Evolutionary conservation across 306 rosid species (phyloP).

Genomic region (Parietaria judaica): DNA sequence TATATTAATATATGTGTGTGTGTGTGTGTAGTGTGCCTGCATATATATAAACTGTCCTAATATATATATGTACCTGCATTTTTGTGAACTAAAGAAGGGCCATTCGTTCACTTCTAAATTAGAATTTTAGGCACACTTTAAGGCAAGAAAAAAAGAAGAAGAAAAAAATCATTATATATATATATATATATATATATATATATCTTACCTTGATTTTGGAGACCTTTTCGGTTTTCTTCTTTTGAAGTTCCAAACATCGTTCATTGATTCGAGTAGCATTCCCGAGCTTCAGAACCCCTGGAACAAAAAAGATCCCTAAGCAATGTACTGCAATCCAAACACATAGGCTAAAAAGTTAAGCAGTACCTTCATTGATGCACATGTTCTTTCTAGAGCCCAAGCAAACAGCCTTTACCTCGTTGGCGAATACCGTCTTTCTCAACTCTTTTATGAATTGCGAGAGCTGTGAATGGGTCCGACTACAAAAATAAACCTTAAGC

Average conservation of each 20-base stretch:
- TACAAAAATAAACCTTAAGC: constrained; percentile 71
- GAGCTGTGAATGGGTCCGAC: constrained; percentile 94
- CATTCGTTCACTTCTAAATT: background rate
- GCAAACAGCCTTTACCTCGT: constrained; percentile 56
- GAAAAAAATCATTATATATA: too few relatives aligned
- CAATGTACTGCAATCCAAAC: constrained; percentile 6
- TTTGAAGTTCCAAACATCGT: constrained; percentile 82
- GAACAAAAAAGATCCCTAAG: constrained; percentile 16
- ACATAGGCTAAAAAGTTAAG: constrained; percentile 8
- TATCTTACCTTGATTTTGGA: constrained; percentile 57
- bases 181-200: too few relatives aligned
- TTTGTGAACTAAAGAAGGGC: background rate
- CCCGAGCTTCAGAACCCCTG: constrained; percentile 68
- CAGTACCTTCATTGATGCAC: constrained; percentile 75
- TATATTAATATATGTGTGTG: too few relatives aligned
- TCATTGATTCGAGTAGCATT: constrained; percentile 60
- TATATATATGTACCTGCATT: background rate
- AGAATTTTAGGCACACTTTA: background rate
- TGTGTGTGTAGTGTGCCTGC: background rate
- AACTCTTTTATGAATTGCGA: constrained; percentile 85
- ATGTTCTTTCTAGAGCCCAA: constrained; percentile 84
- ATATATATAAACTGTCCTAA: too few relatives aligned
- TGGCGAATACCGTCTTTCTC: constrained; percentile 56
- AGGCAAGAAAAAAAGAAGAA: background rate
- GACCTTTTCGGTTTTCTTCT: constrained; percentile 53